Conservation (phyloP, 371 early-diverging fungal species). For the Mortierella sp. region DNA sequence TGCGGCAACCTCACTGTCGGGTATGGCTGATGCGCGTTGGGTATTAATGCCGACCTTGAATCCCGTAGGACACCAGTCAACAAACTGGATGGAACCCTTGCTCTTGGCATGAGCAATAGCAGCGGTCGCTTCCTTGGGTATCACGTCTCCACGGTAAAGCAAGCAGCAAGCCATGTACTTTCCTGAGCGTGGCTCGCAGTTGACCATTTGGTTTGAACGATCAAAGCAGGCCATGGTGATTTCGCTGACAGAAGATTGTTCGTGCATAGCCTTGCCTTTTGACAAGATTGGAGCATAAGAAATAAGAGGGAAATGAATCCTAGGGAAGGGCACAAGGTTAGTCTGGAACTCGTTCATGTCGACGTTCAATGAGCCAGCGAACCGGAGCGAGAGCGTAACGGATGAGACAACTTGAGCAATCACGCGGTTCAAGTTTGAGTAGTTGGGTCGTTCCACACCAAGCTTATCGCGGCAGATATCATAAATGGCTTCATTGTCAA, state of each 20-base stretch:
- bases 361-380: constrained; percentile 96
- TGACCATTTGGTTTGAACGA: constrained; percentile 97
- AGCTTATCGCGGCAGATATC: constrained; percentile 99
- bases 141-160: constrained; percentile 94
- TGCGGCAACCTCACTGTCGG: constrained; percentile 95
- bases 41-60: constrained; percentile 98
- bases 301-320: constrained; percentile 97
- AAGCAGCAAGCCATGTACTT: constrained; percentile 98
- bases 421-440: constrained; percentile 98
- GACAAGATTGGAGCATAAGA: constrained; percentile 95
- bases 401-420: constrained; percentile 99
- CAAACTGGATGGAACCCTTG: constrained; percentile 93
- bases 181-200: constrained; percentile 95
- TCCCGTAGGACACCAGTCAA: constrained; percentile 98
- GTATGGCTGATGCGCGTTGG: constrained; percentile 89
- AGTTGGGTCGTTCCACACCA: constrained; percentile 98
- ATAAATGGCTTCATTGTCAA: constrained; percentile 99
- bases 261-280: constrained; percentile 92
- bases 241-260: constrained; percentile 91
- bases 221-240: constrained; percentile 96
- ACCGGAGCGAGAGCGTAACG: constrained; percentile 99
- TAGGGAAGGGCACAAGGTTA: constrained; percentile 97
- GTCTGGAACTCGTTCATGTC: constrained; percentile 98
- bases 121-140: constrained; percentile 89
- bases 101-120: constrained; percentile 92